Evolutionary conservation across 139 green algal genomes (phyloP).

Genomic region (Edaphochlamys debaryana): DNA sequence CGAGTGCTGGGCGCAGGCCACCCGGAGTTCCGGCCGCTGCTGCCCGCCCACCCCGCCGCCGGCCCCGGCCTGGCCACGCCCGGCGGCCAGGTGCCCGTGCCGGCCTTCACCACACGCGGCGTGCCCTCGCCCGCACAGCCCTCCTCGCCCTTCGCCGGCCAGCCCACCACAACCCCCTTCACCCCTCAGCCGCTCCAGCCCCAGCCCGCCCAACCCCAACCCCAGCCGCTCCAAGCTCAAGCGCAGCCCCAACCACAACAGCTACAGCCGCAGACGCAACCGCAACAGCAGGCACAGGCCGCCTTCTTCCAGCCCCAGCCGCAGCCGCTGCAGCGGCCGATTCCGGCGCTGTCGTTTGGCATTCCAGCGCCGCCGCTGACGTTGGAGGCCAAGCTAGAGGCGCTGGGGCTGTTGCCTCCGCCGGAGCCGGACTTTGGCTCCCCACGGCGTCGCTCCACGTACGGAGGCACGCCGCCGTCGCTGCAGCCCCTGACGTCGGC

Average conservation of each 20-base stretch:
- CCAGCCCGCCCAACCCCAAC: no score
- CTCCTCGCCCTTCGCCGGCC: neutral
- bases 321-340: neutral
- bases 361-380: no score
- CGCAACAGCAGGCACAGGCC: neutral
- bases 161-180: neutral
- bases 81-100: neutral
- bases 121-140: neutral
- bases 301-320: neutral
- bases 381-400: no score
- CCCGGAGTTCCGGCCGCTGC: constrained; percentile 19
- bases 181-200: neutral
- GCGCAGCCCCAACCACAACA: neutral
- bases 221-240: neutral
- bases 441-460: no score
- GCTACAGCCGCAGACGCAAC: neutral
- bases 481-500: no score
- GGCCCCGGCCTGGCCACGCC: no score
- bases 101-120: constrained; percentile 19
- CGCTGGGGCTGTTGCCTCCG: no score
- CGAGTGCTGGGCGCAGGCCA: neutral
- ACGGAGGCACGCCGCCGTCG: no score
- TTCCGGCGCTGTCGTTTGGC: no score
- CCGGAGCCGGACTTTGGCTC: no score
- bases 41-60: neutral